Base-by-base conservation (phyloP, 2,329 filamentous ascomycete species). In the Simplicillium aogashimaense region DNA sequence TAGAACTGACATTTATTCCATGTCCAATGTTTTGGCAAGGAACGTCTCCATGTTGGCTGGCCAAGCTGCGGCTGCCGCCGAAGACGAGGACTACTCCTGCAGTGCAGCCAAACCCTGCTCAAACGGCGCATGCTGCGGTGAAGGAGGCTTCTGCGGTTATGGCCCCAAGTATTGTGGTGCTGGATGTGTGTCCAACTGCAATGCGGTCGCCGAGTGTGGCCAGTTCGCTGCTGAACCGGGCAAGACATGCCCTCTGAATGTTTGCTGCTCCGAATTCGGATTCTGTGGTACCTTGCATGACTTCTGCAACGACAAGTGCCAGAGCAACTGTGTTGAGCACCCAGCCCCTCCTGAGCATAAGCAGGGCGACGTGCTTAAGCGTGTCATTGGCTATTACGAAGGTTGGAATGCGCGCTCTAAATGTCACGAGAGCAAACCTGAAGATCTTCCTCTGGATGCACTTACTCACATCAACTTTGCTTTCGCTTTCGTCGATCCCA, bases 211-310 rank as follows among this genome's bases (percentile, higher is more conserved):
- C 7, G 35, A 37, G 18, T 37, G 35, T 25, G 35, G 35, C 16
- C 7, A 25, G 12, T 37, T 20, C 35, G 35, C 35, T 8, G 13
- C 5, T 9, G 25, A 11, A 12, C 17, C 17, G 16, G 50, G 50
- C 7, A 36, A 48, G 16, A 43, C 45, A n/a, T 64, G 59, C 34
- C 60, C 58, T 2, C 49, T 65, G 2, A 63, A 65, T 34, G 59
- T 63, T 3, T 63, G 60, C 43, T 63, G 60, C 41, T 50, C 45
- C 29, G 9, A 53, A 31, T 58, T 43, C 42, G 57, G 60, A 18
- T 64, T 61, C 45, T 48, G 46, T 28, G 45, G 46, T 12, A 41
- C 39, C 13, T n/a, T n/a, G 20, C 47, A 46, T 4, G 15, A 14
- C 12, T 55, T 54, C 38, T 55, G 52, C 41, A 40, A 29, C 34